A percentile compares a stretch with the other conserved stretches of the same genome.
These are phyloP conservation scores for Gryganskiella cystojenkinii DNA, from an alignment of 192 early-diverging fungal genomes.

Conservation along the genomic window DNA sequence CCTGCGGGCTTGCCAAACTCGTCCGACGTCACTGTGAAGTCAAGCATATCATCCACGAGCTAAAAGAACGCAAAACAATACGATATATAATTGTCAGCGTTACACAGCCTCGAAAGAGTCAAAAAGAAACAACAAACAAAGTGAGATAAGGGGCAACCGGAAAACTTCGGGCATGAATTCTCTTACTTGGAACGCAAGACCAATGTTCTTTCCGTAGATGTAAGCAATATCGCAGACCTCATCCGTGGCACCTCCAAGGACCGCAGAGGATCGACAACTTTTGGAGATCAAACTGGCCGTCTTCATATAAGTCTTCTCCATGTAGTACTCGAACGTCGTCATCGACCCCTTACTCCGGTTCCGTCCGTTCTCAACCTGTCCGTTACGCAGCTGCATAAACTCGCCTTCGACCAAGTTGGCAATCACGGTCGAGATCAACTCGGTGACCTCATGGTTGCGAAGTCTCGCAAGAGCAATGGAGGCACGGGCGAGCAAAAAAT, in stretches of 20 bases:
- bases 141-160: background rate
- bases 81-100: background rate
- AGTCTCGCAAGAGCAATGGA: conserved; percentile 91
- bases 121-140: background rate
- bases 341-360: conserved; percentile 19
- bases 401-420: conserved; percentile 96
- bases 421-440: conserved; percentile 92
- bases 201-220: conserved; percentile 89
- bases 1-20: conserved; percentile 92
- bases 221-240: conserved; percentile 85
- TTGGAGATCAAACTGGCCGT: conserved; percentile 95
- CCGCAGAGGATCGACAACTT: conserved; percentile 86
- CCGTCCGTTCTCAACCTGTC: conserved; percentile 43
- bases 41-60: conserved; percentile 92
- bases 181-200: conserved; percentile 92
- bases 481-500: conserved; percentile 93
- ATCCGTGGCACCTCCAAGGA: conserved; percentile 80
- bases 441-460: conserved; percentile 91
- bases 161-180: background rate
- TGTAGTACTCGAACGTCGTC: conserved; percentile 87
- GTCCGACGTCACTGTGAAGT: conserved; percentile 81
- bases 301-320: conserved; percentile 96
- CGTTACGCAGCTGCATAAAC: conserved; percentile 89
- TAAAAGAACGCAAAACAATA: conserved; percentile 23
- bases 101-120: background rate